Conservation (phyloP, 768 basidiomycete genomes). For the Tulasnella sp. region DNA sequence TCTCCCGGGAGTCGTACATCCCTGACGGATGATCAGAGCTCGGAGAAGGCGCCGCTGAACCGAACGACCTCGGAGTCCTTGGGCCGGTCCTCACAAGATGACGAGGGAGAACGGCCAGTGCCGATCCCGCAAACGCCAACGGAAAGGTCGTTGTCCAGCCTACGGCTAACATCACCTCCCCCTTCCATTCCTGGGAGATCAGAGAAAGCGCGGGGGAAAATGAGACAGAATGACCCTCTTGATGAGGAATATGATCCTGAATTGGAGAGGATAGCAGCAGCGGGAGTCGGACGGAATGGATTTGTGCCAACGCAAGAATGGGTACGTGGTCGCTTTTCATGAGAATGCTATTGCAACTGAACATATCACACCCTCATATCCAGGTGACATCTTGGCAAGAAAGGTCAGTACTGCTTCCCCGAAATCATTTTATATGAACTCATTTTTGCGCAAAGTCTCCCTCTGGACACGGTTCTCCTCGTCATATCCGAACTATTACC, state of each 20-base stretch:
- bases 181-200: conserved; percentile 31
- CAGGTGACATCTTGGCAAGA: conserved; percentile 93
- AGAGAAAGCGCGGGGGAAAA: conserved; percentile 90
- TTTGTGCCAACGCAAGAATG: conserved; percentile 97
- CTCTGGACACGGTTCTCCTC: conserved; percentile 78
- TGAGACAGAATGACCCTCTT: conserved; percentile 37
- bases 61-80: not conserved
- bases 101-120: not conserved
- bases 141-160: not conserved
- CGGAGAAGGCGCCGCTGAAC: not conserved
- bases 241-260: conserved; percentile 19
- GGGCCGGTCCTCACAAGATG: not conserved
- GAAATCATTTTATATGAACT: conserved; percentile 7
- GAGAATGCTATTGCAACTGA: not conserved
- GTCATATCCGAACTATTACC: conserved; percentile 82
- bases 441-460: conserved; percentile 45
- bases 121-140: conserved; percentile 12
- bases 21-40: not conserved
- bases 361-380: no score
- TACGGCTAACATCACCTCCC: not conserved
- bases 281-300: conserved; percentile 74
- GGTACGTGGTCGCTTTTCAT: conserved; percentile 38
- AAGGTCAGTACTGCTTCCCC: conserved; percentile 46
- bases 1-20: not conserved
- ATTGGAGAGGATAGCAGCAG: conserved; percentile 53